Conservation (phyloP, 371 early-diverging fungal species). For the Mortierella sp. region DNA sequence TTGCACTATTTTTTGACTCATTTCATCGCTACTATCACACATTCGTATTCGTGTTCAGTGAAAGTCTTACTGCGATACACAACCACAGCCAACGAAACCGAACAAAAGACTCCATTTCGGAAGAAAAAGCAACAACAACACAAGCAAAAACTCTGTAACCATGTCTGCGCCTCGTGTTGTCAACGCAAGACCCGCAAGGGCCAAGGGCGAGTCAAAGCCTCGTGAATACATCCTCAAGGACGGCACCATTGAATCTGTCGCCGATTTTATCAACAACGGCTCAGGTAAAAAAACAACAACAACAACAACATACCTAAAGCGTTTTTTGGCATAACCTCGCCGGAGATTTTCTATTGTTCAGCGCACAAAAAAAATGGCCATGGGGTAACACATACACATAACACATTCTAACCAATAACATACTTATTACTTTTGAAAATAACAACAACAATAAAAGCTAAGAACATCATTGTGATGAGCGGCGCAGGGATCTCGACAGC, state of each 20-base stretch:
- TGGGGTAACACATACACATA: not conserved
- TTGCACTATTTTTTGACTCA: not conserved
- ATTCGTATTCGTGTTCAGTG: not conserved
- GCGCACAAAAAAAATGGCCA: not conserved
- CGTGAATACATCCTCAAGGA: slow-evolving; percentile 40
- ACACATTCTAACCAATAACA: not conserved
- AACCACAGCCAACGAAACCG: not conserved
- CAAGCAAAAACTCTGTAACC: not conserved
- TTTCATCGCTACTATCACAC: not conserved
- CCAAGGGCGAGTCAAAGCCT: slow-evolving; percentile 27
- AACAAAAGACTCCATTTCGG: not conserved
- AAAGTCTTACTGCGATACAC: not conserved
- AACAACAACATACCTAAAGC: not conserved
- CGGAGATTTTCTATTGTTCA: not conserved
- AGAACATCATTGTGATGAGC: slow-evolving; percentile 90
- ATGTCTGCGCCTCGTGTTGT: slow-evolving; percentile 36
- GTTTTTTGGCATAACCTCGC: not conserved
- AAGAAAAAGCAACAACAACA: not conserved
- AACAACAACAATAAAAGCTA: slow-evolving; percentile 58
- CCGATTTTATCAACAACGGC: slow-evolving; percentile 68
- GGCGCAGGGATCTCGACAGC: slow-evolving; percentile 97
- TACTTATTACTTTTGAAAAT: not conserved
- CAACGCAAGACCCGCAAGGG: slow-evolving; percentile 15
- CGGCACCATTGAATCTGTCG: slow-evolving; percentile 68
- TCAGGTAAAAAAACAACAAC: slow-evolving; percentile 54